phyloP scores from a whole-genome alignment of 495 filamentous ascomycete genomes.

The Xylaria cubensis region DNA sequence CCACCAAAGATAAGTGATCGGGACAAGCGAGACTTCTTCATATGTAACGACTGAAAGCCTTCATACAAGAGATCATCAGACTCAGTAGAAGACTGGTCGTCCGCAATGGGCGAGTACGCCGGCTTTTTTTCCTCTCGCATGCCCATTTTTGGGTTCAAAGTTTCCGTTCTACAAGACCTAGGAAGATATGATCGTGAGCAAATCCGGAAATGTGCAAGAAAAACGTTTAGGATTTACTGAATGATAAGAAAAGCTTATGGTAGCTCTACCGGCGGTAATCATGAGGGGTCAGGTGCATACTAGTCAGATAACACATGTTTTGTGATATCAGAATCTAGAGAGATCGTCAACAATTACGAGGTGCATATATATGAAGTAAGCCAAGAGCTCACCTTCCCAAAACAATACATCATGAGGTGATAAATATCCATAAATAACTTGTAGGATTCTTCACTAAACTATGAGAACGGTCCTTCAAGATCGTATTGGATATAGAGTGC shows the following conservation, averaged over 20 bases:
- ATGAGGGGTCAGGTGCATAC: not conserved
- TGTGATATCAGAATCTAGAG: conserved; percentile 8
- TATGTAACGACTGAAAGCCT: not conserved
- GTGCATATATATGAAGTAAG: not conserved
- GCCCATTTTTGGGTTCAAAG: not conserved
- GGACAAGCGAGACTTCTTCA: conserved; percentile 7
- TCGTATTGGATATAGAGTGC: conserved; percentile 13
- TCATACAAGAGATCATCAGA: conserved; percentile 18
- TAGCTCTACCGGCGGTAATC: not conserved
- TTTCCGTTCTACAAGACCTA: not conserved
- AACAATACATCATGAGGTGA: not conserved
- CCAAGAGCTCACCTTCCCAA: conserved; percentile 20
- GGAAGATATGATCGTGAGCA: not conserved
- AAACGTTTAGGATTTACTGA: not conserved
- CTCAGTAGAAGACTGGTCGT: conserved; percentile 21
- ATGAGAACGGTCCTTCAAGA: not conserved
- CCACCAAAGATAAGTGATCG: conserved; percentile 6
- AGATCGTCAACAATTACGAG: not conserved
- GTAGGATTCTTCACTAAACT: conserved; percentile 2
- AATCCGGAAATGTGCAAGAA: not conserved
- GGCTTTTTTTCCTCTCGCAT: not conserved
- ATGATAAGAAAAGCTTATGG: not conserved
- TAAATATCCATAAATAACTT: not conserved
- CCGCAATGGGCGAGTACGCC: conserved; percentile 17
- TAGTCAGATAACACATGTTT: not conserved